These are phyloP conservation scores for Penicillium waksmanii DNA, from an alignment of 495 filamentous ascomycete species.

Conservation along the genomic window DNA sequence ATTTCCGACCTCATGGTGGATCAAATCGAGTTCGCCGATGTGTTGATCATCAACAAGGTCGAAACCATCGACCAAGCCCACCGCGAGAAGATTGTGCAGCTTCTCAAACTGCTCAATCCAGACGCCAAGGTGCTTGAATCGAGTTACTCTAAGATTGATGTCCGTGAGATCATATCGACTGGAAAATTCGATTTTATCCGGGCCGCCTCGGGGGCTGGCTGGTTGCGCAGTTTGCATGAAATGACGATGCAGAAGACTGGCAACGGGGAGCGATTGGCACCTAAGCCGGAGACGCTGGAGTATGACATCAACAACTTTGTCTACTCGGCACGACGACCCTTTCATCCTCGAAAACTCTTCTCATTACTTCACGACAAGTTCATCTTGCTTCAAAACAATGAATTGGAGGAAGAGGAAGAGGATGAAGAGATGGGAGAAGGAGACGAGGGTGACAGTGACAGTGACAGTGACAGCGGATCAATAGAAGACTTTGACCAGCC, in stretches of 20 bases:
- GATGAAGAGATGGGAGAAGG: slow-evolving; percentile 42
- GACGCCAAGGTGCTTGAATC: slow-evolving; percentile 53
- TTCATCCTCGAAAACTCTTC: slow-evolving; percentile 55
- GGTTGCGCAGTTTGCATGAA: slow-evolving; percentile 54
- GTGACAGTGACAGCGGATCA: slow-evolving; percentile 32
- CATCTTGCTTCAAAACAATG: slow-evolving; percentile 51
- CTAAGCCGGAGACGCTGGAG: slow-evolving; percentile 61
- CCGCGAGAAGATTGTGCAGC: slow-evolving; percentile 42
- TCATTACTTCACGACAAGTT: slow-evolving; percentile 57
- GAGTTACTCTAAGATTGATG: slow-evolving; percentile 49
- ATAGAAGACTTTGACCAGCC: slow-evolving; percentile 41
- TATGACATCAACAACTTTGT: slow-evolving; percentile 61
- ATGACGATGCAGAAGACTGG: slow-evolving; percentile 49
- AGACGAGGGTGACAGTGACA: slow-evolving; percentile 42
- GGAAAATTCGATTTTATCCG: slow-evolving; percentile 48
- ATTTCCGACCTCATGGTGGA: slow-evolving; percentile 65
- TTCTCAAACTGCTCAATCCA: slow-evolving; percentile 54
- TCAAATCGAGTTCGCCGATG: slow-evolving; percentile 66
- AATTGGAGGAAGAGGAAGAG: slow-evolving; percentile 40
- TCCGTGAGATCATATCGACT: slow-evolving; percentile 55
- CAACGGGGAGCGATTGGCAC: slow-evolving; percentile 49
- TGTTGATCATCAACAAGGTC: slow-evolving; percentile 61
- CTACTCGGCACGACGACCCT: slow-evolving; percentile 55
- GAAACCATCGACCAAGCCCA: slow-evolving; percentile 45
- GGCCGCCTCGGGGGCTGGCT: slow-evolving; percentile 49